phyloP scores from a whole-genome alignment of 2,329 filamentous ascomycete species.

The Scytalidium lignicola region DNA sequence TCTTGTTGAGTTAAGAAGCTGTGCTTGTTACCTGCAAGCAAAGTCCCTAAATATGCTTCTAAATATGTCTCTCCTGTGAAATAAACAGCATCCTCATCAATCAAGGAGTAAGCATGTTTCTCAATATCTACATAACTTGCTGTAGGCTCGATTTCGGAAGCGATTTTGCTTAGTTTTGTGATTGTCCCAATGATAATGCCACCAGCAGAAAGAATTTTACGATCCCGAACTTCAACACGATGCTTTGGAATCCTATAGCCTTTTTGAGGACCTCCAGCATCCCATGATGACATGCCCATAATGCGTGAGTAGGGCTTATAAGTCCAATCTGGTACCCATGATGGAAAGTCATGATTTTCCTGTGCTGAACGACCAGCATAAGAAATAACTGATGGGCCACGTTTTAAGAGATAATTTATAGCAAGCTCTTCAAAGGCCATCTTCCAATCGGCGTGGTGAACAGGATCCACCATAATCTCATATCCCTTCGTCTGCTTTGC shows the following conservation, averaged over 20 bases:
- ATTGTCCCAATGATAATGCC: background rate
- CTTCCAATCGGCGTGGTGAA: background rate
- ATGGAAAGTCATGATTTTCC: background rate
- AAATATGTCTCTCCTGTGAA: background rate
- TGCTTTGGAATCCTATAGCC: background rate
- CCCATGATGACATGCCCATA: background rate
- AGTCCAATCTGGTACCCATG: constrained; percentile 3
- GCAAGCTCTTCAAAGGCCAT: background rate
- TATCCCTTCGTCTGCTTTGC: background rate
- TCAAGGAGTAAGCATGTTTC: background rate
- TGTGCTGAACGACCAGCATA: background rate
- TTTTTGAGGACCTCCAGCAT: background rate
- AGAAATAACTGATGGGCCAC: background rate
- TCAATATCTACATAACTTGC: background rate
- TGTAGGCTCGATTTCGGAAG: background rate
- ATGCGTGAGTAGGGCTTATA: constrained; percentile 2
- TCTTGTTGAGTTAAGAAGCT: background rate
- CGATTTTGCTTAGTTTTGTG: background rate
- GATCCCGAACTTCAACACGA: background rate
- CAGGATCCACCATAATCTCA: background rate
- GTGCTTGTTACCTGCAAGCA: background rate
- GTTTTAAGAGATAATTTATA: background rate
- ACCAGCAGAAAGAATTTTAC: background rate
- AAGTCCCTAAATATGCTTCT: background rate
- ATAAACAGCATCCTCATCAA: background rate